Evolutionary conservation across 2,329 filamentous ascomycete genomes (phyloP).

Genomic region (Calonectria leucothoes): DNA sequence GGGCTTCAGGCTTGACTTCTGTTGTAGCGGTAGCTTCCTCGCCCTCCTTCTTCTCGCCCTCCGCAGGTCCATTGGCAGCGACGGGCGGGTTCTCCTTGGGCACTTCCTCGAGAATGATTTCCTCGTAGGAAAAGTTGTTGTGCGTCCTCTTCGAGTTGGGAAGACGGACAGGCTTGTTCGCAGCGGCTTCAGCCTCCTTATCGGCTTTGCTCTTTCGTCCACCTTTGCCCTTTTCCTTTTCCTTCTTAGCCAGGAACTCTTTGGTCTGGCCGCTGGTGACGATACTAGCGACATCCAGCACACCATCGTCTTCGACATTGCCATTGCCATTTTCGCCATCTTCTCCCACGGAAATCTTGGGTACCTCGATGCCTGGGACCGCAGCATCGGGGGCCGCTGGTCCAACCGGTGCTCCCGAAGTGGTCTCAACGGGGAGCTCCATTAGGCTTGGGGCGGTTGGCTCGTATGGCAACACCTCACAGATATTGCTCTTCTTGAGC

Average conservation of each 20-base stretch:
- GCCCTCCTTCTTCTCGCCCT: slow-evolving; percentile 25
- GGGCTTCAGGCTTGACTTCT: slow-evolving; percentile 40
- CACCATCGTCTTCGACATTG: slow-evolving; percentile 72
- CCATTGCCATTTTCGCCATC: slow-evolving; percentile 56
- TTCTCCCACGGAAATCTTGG: slow-evolving; percentile 48
- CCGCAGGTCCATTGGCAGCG: slow-evolving; percentile 31
- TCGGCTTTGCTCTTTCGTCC: slow-evolving; percentile 61
- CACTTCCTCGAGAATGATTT: slow-evolving; percentile 68
- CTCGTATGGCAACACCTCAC: slow-evolving; percentile 73
- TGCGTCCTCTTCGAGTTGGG: slow-evolving; percentile 79
- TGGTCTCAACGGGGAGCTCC: slow-evolving; percentile 60
- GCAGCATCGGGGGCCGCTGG: slow-evolving; percentile 46
- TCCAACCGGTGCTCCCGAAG: slow-evolving; percentile 41
- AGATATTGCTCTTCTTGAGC: slow-evolving; percentile 74
- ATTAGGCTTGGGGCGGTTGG: slow-evolving; percentile 57
- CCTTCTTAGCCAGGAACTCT: slow-evolving; percentile 85
- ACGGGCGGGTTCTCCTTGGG: slow-evolving; percentile 39
- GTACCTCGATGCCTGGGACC: slow-evolving; percentile 50
- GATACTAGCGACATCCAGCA: slow-evolving; percentile 86
- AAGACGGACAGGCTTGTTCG: slow-evolving; percentile 68
- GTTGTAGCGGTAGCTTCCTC: slow-evolving; percentile 24
- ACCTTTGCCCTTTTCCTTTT: slow-evolving; percentile 79
- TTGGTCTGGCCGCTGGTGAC: slow-evolving; percentile 84
- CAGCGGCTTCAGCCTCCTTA: slow-evolving; percentile 64
- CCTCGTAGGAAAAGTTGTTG: slow-evolving; percentile 81